These are phyloP conservation scores for Claviceps sp. DNA, from an alignment of 2,329 filamentous ascomycete genomes.

Conservation along the genomic window DNA sequence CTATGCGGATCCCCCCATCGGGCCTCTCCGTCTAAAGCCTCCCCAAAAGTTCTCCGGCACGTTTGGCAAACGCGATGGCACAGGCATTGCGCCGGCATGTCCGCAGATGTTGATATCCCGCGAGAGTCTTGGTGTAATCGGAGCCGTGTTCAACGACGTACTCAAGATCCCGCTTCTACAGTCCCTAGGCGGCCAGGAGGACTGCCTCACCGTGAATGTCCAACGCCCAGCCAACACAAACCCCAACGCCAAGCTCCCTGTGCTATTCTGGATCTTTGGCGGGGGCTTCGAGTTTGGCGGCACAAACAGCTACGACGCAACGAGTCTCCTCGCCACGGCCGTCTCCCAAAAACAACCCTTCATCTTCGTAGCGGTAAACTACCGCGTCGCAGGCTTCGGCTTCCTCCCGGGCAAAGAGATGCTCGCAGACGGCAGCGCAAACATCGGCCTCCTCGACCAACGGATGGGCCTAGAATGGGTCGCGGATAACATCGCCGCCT, in stretches of 20 bases:
- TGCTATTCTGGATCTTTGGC: conserved; percentile 25
- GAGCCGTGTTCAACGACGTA: conserved; percentile 34
- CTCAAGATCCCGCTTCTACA: conserved; percentile 46
- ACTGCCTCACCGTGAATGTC: conserved; percentile 50
- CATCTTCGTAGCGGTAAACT: conserved; percentile 2
- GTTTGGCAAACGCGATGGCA: conserved; percentile 49
- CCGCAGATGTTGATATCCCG: conserved; percentile 57
- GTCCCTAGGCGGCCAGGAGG: conserved; percentile 41
- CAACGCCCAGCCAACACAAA: conserved; percentile 44
- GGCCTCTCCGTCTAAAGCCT: conserved; percentile 52
- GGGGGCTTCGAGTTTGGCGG: conserved; percentile 2
- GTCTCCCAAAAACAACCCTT: conserved; percentile 12
- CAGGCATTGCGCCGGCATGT: conserved; percentile 45
- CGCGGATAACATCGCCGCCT: conserved; percentile 45
- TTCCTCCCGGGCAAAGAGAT: conserved; percentile 2
- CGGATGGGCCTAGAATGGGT: conserved; percentile 45
- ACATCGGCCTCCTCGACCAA: conserved; percentile 47
- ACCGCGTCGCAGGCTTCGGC: conserved; percentile 2
- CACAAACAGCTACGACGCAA: not conserved
- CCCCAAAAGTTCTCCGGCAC: conserved; percentile 43
- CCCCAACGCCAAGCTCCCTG: conserved; percentile 43
- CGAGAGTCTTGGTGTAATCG: conserved; percentile 24
- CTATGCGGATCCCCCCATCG: conserved; percentile 57
- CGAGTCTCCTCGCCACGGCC: conserved; percentile 24
- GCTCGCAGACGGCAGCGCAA: conserved; percentile 42